Percentiles rank a stretch among this genome's conserved stretches.
These are phyloP conservation scores for Aspergillus sp. DNA, from an alignment of 2,329 filamentous ascomycete genomes.

Conservation along the genomic window DNA sequence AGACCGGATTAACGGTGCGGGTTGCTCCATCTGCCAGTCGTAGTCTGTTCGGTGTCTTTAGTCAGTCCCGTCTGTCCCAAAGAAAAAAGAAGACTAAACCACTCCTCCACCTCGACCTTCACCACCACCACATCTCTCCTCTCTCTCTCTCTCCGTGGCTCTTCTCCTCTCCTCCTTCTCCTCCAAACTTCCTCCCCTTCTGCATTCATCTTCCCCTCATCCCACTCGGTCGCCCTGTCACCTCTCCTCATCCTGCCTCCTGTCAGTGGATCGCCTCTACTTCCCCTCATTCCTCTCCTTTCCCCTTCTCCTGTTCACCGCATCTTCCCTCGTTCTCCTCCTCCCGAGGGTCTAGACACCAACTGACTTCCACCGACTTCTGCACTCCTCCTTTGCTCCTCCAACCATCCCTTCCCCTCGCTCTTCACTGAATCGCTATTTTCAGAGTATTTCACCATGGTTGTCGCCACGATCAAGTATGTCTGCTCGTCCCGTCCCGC, in stretches of 20 bases:
- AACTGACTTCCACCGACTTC: constrained; percentile 3
- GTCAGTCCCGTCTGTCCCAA: constrained; percentile 6
- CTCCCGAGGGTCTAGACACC: constrained; percentile 16
- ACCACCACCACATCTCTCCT: constrained; percentile 7
- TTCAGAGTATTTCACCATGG: constrained; percentile 44
- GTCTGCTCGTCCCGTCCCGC: constrained; percentile 25
- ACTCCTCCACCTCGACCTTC: constrained; percentile 22
- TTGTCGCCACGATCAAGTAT: constrained; percentile 65
- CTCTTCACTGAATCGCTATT: constrained; percentile 1
- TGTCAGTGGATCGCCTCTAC: constrained; percentile 6
- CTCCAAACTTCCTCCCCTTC: constrained; percentile 6
- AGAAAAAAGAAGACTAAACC: no score
- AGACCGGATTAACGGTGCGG: constrained; percentile 12
- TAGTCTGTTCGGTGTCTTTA: constrained; percentile 8
- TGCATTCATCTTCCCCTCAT: background rate
- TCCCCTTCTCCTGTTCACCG: constrained; percentile 15
- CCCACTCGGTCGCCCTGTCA: no score
- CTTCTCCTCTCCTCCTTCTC: constrained; percentile 5
- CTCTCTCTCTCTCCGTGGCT: constrained; percentile 3
- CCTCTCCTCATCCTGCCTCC: constrained; percentile 1
- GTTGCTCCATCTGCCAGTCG: constrained; percentile 16
- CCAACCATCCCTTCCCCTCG: constrained; percentile 6
- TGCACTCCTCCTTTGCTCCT: constrained; percentile 9
- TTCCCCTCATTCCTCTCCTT: constrained; percentile 3
- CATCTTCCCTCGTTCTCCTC: constrained; percentile 13